These are phyloP conservation scores for Leccinum truebloodii DNA, from an alignment of 768 basidiomycete genomes.

Conservation along the genomic window DNA sequence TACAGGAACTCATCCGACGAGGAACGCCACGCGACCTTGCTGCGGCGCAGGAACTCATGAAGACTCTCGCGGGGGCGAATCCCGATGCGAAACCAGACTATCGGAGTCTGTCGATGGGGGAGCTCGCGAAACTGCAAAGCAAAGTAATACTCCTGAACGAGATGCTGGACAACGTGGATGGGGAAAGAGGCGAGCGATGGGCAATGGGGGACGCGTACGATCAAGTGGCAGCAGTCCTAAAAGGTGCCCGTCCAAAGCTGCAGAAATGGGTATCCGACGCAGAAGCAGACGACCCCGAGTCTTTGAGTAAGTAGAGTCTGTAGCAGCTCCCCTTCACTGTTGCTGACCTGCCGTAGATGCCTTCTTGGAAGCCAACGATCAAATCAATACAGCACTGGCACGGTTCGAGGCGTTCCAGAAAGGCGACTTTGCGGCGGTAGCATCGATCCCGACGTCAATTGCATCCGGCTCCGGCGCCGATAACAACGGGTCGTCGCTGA, in stretches of 20 bases:
- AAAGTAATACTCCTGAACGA: conserved; percentile 97
- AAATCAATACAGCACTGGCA: conserved; percentile 88
- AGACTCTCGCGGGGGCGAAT: conserved; percentile 89
- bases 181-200: conserved; percentile 70
- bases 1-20: conserved; percentile 96
- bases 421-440: conserved; percentile 79
- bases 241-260: conserved; percentile 84
- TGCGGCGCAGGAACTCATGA: conserved; percentile 97
- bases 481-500: conserved; percentile 52
- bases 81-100: conserved; percentile 96
- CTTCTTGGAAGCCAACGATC: conserved; percentile 94
- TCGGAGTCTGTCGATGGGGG: conserved; percentile 81
- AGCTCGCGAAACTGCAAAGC: conserved; percentile 91
- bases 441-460: conserved; percentile 67
- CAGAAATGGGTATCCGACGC: conserved; percentile 99
- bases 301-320: conserved; percentile 61
- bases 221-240: conserved; percentile 87
- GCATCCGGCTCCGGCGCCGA: conserved; percentile 31
- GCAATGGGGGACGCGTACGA: conserved; percentile 92
- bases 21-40: conserved; percentile 95
- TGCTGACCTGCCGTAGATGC: conserved; percentile 57
- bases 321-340: background rate
- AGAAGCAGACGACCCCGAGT: conserved; percentile 84
- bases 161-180: conserved; percentile 91
- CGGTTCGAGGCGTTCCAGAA: conserved; percentile 93